A percentile compares a stretch with the other conserved stretches of the same genome.
These are phyloP conservation scores for Trichoderma arundinaceum DNA, from an alignment of 2,329 filamentous ascomycete species.

Conservation along the genomic window DNA sequence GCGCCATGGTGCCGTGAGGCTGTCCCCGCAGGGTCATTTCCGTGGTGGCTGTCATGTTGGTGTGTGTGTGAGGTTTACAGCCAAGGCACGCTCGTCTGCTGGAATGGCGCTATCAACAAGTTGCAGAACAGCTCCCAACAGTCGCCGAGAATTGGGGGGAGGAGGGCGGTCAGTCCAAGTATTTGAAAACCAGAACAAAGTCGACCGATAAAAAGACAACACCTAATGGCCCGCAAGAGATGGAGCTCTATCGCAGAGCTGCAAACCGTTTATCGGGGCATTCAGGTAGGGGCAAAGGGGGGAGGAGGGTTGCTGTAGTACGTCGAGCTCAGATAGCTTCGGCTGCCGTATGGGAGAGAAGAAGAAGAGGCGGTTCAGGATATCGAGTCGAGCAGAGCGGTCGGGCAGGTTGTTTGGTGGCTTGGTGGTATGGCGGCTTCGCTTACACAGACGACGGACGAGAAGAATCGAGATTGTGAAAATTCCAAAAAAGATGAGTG, in stretches of 20 bases:
- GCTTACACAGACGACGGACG: slow-evolving; percentile 30
- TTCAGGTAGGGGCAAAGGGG: slow-evolving; percentile 40
- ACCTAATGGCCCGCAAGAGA: slow-evolving; percentile 38
- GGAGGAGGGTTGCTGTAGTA: not conserved
- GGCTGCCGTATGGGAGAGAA: not conserved
- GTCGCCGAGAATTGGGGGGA: slow-evolving; percentile 1
- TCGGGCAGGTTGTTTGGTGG: slow-evolving; percentile 18
- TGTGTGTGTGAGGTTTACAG: slow-evolving; percentile 23
- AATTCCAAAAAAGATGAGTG: slow-evolving; percentile 29
- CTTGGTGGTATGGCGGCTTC: not conserved
- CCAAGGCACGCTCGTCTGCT: slow-evolving; percentile 30
- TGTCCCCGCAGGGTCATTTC: slow-evolving; percentile 74
- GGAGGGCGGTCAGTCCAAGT: slow-evolving; percentile 13
- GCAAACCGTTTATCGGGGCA: slow-evolving; percentile 44
- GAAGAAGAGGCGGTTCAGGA: not conserved
- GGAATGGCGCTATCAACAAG: slow-evolving; percentile 10
- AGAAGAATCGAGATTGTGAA: slow-evolving; percentile 26
- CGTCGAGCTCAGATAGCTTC: not conserved
- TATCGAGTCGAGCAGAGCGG: not conserved
- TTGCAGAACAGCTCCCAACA: slow-evolving; percentile 1
- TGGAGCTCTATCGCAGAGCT: slow-evolving; percentile 48
- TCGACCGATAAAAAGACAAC: slow-evolving; percentile 35
- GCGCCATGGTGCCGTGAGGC: slow-evolving; percentile 63
- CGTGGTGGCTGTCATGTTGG: slow-evolving; percentile 77
- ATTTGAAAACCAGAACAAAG: slow-evolving; percentile 3